A percentile compares a stretch with the other conserved stretches of the same genome.
Conservation (phyloP, 169 alveolate genomes). For the Plasmodium gonderi region DNA sequence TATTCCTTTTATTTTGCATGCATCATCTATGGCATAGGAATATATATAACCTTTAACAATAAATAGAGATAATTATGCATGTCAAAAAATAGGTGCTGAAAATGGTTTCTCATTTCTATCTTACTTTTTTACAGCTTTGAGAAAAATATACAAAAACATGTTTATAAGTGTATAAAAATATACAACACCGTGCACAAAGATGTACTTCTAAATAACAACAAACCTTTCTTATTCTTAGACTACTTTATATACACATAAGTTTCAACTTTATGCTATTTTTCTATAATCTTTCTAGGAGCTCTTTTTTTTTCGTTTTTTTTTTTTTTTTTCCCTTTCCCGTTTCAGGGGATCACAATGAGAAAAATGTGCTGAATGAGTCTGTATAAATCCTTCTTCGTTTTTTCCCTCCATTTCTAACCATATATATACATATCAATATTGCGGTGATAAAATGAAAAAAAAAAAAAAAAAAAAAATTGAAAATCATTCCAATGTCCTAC, state of each 20-base stretch:
- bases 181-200: neutral
- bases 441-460: neutral
- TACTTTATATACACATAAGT: neutral
- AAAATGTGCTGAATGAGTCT: neutral
- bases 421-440: neutral
- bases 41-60: neutral
- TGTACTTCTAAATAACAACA: neutral
- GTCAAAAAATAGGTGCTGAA: neutral
- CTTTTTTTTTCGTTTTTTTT: neutral
- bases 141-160: no score
- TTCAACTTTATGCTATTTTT: neutral
- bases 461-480: neutral
- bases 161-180: neutral
- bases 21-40: no score
- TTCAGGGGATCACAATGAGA: neutral
- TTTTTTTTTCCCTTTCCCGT: neutral
- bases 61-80: neutral
- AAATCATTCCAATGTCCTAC: neutral
- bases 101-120: neutral
- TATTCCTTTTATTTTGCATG: no score
- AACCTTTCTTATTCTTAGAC: neutral
- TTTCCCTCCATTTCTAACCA: neutral
- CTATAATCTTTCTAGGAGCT: neutral
- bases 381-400: neutral
- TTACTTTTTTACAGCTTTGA: neutral